Evolutionary conservation across 73 alveolate genomes (phyloP).

Genomic region (Paramecium tetraurelia): DNA sequence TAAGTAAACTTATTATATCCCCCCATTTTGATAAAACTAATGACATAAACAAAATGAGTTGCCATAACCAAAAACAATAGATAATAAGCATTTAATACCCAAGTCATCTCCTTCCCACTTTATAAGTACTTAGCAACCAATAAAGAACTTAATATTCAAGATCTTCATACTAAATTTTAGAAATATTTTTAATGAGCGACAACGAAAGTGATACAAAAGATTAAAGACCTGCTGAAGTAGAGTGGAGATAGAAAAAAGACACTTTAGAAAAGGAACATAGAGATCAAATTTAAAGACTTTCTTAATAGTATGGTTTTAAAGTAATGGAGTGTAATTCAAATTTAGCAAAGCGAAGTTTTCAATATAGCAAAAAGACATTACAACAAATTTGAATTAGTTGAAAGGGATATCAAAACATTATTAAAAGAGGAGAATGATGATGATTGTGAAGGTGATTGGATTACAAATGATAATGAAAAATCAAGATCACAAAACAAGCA

Average conservation of each 20-base stretch:
- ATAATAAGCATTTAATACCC: background rate
- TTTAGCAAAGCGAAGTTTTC: background rate
- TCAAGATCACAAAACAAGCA: background rate
- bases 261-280: background rate
- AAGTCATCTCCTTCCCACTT: constrained; percentile 31
- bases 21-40: background rate
- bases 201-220: background rate
- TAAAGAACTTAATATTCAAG: background rate
- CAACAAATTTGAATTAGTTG: background rate
- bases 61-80: background rate
- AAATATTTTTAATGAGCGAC: constrained; percentile 11
- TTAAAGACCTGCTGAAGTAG: background rate
- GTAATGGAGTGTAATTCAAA: background rate
- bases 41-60: background rate
- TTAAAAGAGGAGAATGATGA: background rate
- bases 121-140: constrained; percentile 5
- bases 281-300: background rate
- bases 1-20: background rate
- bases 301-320: background rate
- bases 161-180: background rate
- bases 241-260: background rate
- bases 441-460: background rate
- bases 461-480: background rate
- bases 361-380: background rate
- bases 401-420: background rate